Evolutionary conservation across 2,329 filamentous ascomycete genomes (phyloP).

Genomic region (Fusarium chuoi): DNA sequence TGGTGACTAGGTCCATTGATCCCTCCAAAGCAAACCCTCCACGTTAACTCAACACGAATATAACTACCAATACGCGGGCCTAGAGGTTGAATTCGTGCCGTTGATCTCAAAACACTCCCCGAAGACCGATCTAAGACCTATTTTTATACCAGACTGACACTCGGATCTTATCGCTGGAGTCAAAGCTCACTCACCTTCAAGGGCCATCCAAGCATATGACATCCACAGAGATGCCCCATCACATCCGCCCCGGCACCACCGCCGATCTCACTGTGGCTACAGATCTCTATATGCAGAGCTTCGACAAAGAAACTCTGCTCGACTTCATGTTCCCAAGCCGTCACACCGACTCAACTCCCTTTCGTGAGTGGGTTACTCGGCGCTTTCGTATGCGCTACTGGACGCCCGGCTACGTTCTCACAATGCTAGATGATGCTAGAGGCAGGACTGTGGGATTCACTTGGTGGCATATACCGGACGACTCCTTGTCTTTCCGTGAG

Average conservation of each 20-base stretch:
- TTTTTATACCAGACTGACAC: neutral
- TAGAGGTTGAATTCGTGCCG: neutral
- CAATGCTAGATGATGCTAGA: conserved; percentile 38
- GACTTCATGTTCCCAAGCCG: conserved; percentile 47
- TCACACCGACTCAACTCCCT: conserved; percentile 31
- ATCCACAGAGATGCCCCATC: conserved; percentile 27
- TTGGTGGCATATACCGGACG: conserved; percentile 49
- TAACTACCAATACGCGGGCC: neutral
- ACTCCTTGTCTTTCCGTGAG: conserved; percentile 43
- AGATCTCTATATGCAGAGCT: conserved; percentile 45
- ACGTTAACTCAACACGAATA: neutral
- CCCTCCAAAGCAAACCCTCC: neutral
- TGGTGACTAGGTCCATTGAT: neutral
- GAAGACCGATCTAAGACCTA: neutral
- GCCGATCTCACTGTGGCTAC: conserved; percentile 45
- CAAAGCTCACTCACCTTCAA: neutral
- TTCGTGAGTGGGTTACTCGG: conserved; percentile 37
- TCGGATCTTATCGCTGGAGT: neutral
- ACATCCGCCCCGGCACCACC: conserved; percentile 46
- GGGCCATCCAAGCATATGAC: conserved; percentile 14
- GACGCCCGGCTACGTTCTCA: conserved; percentile 47
- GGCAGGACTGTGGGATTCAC: conserved; percentile 45
- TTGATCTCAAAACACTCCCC: neutral
- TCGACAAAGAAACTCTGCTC: conserved; percentile 46
- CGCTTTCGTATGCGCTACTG: conserved; percentile 49